phyloP scores from a whole-genome alignment of 345 rosid species.

The Chamaenerion angustifolium region DNA sequence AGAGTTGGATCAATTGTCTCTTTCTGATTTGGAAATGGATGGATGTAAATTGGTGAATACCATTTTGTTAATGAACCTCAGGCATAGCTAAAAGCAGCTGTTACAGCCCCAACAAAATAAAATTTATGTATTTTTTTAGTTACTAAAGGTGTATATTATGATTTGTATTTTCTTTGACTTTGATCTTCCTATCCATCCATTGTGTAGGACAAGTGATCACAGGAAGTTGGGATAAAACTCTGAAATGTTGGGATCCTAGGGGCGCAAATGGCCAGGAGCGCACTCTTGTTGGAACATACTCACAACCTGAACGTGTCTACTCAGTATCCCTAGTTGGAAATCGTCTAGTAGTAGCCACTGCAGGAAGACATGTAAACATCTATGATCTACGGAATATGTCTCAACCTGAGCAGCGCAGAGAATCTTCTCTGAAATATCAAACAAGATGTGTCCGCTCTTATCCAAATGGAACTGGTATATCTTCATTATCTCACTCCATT shows the following conservation, averaged over 20 bases:
- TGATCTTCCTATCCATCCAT: neutral
- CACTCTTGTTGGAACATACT: conserved; percentile 72
- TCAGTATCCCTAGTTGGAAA: conserved; percentile 87
- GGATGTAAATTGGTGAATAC: too few species aligned
- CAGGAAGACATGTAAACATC: conserved; percentile 90
- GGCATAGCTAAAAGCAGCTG: too few species aligned
- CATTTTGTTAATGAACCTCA: too few species aligned
- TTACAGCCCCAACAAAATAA: too few species aligned
- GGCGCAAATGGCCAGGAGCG: conserved; percentile 84
- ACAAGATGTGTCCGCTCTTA: conserved; percentile 93
- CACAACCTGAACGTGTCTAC: conserved; percentile 91
- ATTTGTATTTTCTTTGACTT: neutral
- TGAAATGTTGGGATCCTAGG: conserved; percentile 97
- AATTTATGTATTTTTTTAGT: too few species aligned
- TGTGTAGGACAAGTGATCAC: conserved; percentile 79
- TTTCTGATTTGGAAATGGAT: too few species aligned
- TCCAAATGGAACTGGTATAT: conserved; percentile 83
- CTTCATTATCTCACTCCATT: neutral
- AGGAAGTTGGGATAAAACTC: conserved; percentile 91
- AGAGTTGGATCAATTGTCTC: too few species aligned
- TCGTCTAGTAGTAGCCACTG: conserved; percentile 85
- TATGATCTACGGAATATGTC: conserved; percentile 91
- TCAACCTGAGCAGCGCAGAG: conserved; percentile 92
- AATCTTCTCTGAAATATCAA: conserved; percentile 88
- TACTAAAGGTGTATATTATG: too few species aligned